A percentile compares a stretch with the other conserved stretches of the same genome.
phyloP scores from a whole-genome alignment of 164 flowering plant species.

The Dillenia turbinata region DNA sequence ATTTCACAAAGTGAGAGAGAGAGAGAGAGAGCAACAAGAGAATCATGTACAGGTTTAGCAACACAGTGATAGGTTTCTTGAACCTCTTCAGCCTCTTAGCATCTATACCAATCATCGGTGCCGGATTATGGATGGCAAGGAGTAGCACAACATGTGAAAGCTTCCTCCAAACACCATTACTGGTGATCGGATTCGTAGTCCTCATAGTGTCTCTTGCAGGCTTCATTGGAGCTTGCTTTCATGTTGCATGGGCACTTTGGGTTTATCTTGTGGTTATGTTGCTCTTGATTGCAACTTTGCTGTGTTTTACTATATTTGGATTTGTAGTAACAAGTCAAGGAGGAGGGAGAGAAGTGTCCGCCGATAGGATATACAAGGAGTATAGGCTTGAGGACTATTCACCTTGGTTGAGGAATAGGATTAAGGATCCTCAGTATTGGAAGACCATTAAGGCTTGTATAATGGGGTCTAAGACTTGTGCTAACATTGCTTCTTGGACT shows the following conservation, averaged over 20 bases:
- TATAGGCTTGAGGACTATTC: conserved; percentile 62
- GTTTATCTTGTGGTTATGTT: conserved; percentile 72
- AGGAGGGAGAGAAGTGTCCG: conserved; percentile 52
- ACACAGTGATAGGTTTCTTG: conserved; percentile 82
- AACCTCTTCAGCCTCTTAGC: conserved; percentile 85
- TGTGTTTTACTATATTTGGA: conserved; percentile 71
- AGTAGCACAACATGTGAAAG: conserved; percentile 74
- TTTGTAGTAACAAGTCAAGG: conserved; percentile 72
- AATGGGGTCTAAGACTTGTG: conserved; percentile 73
- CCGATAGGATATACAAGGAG: conserved; percentile 66
- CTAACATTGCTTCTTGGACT: conserved; percentile 63
- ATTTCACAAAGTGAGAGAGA: conserved; percentile 3
- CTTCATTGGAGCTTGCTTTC: conserved; percentile 89
- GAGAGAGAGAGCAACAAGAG: conserved; percentile 2
- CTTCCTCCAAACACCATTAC: conserved; percentile 83
- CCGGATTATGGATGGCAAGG: conserved; percentile 81
- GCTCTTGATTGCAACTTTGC: conserved; percentile 51
- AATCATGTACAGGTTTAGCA: conserved; percentile 73
- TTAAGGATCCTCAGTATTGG: conserved; percentile 62
- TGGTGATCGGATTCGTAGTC: conserved; percentile 68
- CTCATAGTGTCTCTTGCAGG: conserved; percentile 80
- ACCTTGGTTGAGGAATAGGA: conserved; percentile 62
- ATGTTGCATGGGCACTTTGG: conserved; percentile 89
- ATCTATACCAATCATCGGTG: conserved; percentile 94
- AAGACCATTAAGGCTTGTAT: conserved; percentile 63